A percentile compares a stretch with the other conserved stretches of the same genome.
Conservation (phyloP, 768 basidiomycete genomes). For the Strobilomyces echinocephalus region DNA sequence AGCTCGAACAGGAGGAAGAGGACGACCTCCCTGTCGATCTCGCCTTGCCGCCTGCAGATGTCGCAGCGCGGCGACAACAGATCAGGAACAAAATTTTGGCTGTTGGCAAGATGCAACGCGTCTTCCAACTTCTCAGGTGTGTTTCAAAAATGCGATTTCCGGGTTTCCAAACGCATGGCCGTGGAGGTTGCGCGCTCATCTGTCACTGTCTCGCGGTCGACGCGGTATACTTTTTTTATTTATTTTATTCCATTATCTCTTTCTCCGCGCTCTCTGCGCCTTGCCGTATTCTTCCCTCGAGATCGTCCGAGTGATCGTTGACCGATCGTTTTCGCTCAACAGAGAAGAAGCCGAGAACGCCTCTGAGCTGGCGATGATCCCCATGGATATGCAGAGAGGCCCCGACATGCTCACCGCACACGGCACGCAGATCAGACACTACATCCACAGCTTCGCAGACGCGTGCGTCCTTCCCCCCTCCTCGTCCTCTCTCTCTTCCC, state of each 20-base stretch:
- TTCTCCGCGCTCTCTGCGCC: too few relatives aligned
- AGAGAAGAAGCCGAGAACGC: slow-evolving; percentile 80
- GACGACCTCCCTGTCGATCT: slow-evolving; percentile 28
- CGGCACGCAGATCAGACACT: slow-evolving; percentile 51
- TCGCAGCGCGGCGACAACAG: slow-evolving; percentile 55
- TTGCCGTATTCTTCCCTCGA: background rate
- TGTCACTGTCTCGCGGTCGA: background rate
- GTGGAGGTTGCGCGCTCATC: too few relatives aligned
- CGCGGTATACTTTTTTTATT: background rate
- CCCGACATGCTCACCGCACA: slow-evolving; percentile 61
- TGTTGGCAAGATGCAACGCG: slow-evolving; percentile 85
- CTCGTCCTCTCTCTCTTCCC: background rate
- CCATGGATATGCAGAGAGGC: slow-evolving; percentile 37
- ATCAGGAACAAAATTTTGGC: slow-evolving; percentile 95
- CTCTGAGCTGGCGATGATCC: slow-evolving; percentile 50
- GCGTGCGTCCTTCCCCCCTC: slow-evolving; percentile 47
- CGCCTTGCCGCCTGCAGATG: slow-evolving; percentile 36
- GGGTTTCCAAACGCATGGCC: background rate
- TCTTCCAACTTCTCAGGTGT: slow-evolving; percentile 85
- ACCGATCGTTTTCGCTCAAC: background rate
- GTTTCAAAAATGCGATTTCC: slow-evolving; percentile 25
- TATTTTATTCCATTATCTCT: too few relatives aligned
- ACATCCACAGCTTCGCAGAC: slow-evolving; percentile 70
- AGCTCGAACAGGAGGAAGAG: slow-evolving; percentile 60
- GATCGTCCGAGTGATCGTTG: background rate